These are phyloP conservation scores for Cryptosporidium tyzzeri DNA, from an alignment of 169 alveolate species.

Conservation along the genomic window DNA sequence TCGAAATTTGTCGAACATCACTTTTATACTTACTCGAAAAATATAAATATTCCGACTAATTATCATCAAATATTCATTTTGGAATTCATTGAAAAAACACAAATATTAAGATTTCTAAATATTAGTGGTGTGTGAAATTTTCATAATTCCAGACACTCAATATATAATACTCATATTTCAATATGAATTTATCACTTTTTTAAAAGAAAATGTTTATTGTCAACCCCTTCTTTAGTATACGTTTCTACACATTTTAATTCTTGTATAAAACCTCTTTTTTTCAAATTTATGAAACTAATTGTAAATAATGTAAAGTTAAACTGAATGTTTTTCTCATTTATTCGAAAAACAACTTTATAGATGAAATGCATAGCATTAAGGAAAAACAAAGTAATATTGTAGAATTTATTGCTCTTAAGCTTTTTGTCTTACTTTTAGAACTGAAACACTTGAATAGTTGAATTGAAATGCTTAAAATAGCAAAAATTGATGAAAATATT, in stretches of 20 bases:
- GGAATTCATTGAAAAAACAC: not conserved
- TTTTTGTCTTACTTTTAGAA: not conserved
- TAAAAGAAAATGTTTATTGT: not conserved
- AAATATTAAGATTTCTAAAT: too few species aligned
- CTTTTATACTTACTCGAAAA: too few species aligned
- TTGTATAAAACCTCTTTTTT: too few species aligned
- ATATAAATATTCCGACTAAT: not conserved
- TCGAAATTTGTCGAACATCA: too few species aligned
- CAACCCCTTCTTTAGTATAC: too few species aligned
- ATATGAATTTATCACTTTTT: too few species aligned
- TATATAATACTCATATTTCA: not conserved
- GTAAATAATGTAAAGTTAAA: too few species aligned
- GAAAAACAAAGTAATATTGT: not conserved
- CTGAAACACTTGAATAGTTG: not conserved
- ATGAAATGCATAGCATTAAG: not conserved
- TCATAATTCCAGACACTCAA: not conserved
- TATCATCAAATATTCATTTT: too few species aligned
- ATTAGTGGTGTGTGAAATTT: too few species aligned
- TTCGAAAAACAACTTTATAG: not conserved
- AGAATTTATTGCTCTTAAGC: not conserved
- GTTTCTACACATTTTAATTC: too few species aligned
- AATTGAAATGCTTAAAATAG: not conserved
- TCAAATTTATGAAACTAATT: not conserved
- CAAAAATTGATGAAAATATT: constrained; percentile 11
- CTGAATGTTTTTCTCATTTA: too few species aligned